These are phyloP conservation scores for Trifolium subterraneum DNA, from an alignment of 306 rosid species.

Conservation along the genomic window DNA sequence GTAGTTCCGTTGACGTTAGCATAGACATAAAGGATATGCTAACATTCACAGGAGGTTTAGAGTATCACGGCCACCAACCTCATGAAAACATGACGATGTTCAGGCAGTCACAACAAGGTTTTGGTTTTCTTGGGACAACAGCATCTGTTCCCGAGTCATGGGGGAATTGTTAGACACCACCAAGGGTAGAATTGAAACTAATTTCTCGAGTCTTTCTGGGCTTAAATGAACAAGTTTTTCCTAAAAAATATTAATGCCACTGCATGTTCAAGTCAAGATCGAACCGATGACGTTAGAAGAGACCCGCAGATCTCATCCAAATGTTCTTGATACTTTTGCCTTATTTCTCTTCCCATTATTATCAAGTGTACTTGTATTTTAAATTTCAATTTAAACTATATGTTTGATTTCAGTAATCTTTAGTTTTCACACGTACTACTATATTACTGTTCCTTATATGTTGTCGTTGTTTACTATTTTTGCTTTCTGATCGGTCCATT, in stretches of 20 bases:
- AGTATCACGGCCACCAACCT: constrained; percentile 45
- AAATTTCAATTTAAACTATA: constrained; percentile 8
- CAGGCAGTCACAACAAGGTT: constrained; percentile 59
- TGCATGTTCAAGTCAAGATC: no score
- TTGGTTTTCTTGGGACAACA: constrained; percentile 64
- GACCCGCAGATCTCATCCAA: no score
- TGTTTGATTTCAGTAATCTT: constrained; percentile 31
- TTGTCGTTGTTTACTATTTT: background rate
- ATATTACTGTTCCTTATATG: background rate
- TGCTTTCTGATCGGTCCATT: background rate
- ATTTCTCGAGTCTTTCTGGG: no score
- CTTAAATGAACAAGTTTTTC: no score
- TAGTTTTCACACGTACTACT: background rate
- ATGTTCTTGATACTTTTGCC: background rate
- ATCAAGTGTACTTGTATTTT: constrained; percentile 21
- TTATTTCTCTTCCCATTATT: background rate
- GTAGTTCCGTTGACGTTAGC: constrained; percentile 48
- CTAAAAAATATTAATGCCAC: no score
- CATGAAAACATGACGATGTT: constrained; percentile 33
- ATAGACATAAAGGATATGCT: constrained; percentile 62
- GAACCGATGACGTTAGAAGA: no score
- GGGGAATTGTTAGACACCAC: constrained; percentile 51
- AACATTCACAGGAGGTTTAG: constrained; percentile 62
- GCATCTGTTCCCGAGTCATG: constrained; percentile 65
- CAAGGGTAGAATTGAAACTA: constrained; percentile 34